Percentiles rank a stretch among this genome's conserved stretches.
Evolutionary conservation across 2,329 filamentous ascomycete species (phyloP).

Genomic region (Arachnomyces sp.): DNA sequence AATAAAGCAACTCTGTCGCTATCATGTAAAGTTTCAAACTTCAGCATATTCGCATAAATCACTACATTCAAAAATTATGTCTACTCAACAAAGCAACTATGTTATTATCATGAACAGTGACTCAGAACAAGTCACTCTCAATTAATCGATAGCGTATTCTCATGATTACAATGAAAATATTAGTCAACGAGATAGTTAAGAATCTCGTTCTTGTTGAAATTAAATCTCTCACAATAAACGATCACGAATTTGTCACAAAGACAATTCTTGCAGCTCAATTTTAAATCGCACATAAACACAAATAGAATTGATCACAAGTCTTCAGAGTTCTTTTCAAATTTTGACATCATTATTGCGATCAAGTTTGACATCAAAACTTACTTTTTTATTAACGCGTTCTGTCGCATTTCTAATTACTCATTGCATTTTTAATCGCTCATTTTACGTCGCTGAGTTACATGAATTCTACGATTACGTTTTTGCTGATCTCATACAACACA

Average conservation of each 20-base stretch:
- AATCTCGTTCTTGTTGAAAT: slow-evolving; percentile 96
- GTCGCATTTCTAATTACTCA: slow-evolving; percentile 71
- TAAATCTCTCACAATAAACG: slow-evolving; percentile 78
- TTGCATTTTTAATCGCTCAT: slow-evolving; percentile 64
- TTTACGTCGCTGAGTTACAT: slow-evolving; percentile 81
- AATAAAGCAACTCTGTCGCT: too few species aligned
- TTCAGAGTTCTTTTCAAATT: slow-evolving; percentile 66
- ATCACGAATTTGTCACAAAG: slow-evolving; percentile 65
- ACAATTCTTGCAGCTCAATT: slow-evolving; percentile 75
- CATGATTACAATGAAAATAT: slow-evolving; percentile 75
- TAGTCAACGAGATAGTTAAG: slow-evolving; percentile 92
- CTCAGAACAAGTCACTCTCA: too few species aligned
- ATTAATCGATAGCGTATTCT: too few species aligned
- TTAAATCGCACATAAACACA: slow-evolving; percentile 63
- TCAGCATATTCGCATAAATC: too few species aligned
- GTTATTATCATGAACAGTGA: too few species aligned
- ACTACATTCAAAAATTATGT: too few species aligned
- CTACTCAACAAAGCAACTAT: too few species aligned
- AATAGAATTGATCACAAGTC: slow-evolving; percentile 59
- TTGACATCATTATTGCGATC: slow-evolving; percentile 80
- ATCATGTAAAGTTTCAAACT: too few species aligned
- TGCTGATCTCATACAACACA: slow-evolving; percentile 80
- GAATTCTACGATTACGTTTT: slow-evolving; percentile 95
- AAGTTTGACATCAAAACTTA: slow-evolving; percentile 70
- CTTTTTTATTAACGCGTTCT: slow-evolving; percentile 74